These are phyloP conservation scores for Blastocystis sp. DNA, from an alignment of 352 stramenopile genomes.

Conservation along the genomic window DNA sequence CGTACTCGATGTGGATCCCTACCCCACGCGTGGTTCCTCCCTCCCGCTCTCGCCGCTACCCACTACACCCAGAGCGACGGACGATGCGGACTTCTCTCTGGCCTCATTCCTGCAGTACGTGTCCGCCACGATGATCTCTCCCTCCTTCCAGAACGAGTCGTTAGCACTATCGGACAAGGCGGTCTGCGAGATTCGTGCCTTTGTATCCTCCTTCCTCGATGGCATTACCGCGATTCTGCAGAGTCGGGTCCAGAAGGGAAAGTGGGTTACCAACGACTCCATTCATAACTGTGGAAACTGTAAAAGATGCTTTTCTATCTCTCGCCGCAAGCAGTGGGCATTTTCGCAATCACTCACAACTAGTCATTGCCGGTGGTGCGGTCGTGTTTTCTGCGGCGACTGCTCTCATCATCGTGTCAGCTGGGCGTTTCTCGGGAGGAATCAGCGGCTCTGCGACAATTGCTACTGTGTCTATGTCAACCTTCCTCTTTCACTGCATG, in stretches of 20 bases:
- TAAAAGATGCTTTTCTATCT: neutral
- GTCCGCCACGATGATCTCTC: neutral
- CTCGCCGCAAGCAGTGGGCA: neutral
- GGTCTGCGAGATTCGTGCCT: neutral
- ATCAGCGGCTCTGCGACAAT: constrained; percentile 2
- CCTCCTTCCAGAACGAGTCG: neutral
- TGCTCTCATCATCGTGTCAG: neutral
- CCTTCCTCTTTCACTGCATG: neutral
- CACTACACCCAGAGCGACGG: neutral
- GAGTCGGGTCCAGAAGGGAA: neutral
- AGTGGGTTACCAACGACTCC: neutral
- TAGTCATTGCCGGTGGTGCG: constrained; percentile 53
- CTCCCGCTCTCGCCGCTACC: neutral
- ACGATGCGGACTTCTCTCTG: neutral
- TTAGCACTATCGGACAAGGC: neutral
- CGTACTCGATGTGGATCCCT: neutral
- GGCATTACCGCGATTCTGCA: neutral
- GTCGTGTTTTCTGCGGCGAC: neutral
- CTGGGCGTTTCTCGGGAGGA: neutral
- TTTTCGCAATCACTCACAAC: neutral
- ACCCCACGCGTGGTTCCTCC: neutral
- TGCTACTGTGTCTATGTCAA: neutral
- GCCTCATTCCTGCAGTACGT: neutral
- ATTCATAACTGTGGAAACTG: neutral
- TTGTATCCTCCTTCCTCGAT: neutral